Base-by-base conservation (phyloP, 257 asterid genomes). In the Jasminum sambac region DNA sequence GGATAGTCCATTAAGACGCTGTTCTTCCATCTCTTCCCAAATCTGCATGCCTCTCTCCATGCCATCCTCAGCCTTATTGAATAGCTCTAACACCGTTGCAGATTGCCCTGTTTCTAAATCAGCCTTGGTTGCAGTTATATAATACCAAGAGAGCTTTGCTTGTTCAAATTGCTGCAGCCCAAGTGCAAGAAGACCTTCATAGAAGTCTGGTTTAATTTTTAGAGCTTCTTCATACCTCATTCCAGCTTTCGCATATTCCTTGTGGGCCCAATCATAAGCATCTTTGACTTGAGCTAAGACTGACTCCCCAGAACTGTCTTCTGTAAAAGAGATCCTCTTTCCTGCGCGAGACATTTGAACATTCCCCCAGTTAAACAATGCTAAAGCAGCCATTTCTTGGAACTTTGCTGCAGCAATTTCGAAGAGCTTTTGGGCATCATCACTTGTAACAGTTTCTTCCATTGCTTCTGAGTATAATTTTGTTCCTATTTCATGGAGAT, bases 11-110 rank as follows among this genome's bases (percentile, higher is more conserved):
- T 94, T 91, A 55, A 94, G 96, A 62, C 92, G 90, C 60, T 88
- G 87, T 72, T 94, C 98, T 71, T 94, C 97, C 88, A 88, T 84
- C 86, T 85, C 95, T 83, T 94, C 99, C 99, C 96, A 91, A 72
- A 89, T 81, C 67, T 94, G 91, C 83, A 87, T 85, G 68, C 97
- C 98, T 83, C 80, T 88, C 79, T 90, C 97, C 89, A 94, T 87
- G 83, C 91, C 85, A 77, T 94, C 98, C 83, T 94, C 98, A 5
- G 98, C 96, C 83, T 80, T 89, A 87, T 94, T 91, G 76, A 84
- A 94, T 16, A 95, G 81, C 73, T 95, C 97, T 83, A 91, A 66
- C 59, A 89, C 85, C 79, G 89, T 76, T 8, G 88, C 80, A 67
- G 89, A 83, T 59, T 81, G 76, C 38, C 81, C 84, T 10, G 79